These are phyloP conservation scores for Mucor racemosus DNA, from an alignment of 371 early-diverging fungal species.

Conservation along the genomic window DNA sequence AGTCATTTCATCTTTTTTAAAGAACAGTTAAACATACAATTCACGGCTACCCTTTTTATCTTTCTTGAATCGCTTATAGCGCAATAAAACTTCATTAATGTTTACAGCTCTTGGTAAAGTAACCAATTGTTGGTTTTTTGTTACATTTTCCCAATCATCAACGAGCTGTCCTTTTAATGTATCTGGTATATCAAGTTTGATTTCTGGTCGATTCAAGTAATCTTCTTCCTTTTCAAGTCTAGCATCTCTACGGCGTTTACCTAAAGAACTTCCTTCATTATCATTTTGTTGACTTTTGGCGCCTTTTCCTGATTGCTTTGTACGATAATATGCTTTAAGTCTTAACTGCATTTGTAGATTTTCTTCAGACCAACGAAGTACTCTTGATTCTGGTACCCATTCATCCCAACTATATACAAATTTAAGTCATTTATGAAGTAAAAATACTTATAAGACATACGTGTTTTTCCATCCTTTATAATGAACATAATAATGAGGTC, in stretches of 20 bases:
- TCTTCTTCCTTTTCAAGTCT: conserved; percentile 41
- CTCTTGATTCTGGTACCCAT: conserved; percentile 93
- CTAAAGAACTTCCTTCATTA: conserved; percentile 7
- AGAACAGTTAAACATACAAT: conserved; percentile 20
- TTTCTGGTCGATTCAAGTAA: conserved; percentile 78
- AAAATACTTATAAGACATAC: conserved; percentile 38
- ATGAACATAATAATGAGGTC: conserved; percentile 91
- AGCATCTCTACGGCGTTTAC: conserved; percentile 21
- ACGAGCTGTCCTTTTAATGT: conserved; percentile 83
- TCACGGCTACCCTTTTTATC: conserved; percentile 41
- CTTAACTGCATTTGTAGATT: conserved; percentile 84
- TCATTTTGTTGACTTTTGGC: background rate
- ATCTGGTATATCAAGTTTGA: conserved; percentile 90
- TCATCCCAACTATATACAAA: conserved; percentile 89
- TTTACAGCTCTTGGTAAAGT: conserved; percentile 52
- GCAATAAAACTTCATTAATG: conserved; percentile 67
- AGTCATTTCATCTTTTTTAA: background rate
- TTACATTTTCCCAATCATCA: conserved; percentile 95
- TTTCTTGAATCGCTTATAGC: conserved; percentile 62
- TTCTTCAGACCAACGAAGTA: conserved; percentile 81
- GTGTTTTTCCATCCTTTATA: conserved; percentile 98
- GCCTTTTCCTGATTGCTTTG: conserved; percentile 16
- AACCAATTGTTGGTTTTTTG: conserved; percentile 85
- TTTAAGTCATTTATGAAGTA: background rate
- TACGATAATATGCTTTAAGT: conserved; percentile 60